Percentiles rank a stretch among this genome's conserved stretches.
Evolutionary conservation across 768 basidiomycete genomes (phyloP).

Genomic region (Cystofilobasidium capitatum): DNA sequence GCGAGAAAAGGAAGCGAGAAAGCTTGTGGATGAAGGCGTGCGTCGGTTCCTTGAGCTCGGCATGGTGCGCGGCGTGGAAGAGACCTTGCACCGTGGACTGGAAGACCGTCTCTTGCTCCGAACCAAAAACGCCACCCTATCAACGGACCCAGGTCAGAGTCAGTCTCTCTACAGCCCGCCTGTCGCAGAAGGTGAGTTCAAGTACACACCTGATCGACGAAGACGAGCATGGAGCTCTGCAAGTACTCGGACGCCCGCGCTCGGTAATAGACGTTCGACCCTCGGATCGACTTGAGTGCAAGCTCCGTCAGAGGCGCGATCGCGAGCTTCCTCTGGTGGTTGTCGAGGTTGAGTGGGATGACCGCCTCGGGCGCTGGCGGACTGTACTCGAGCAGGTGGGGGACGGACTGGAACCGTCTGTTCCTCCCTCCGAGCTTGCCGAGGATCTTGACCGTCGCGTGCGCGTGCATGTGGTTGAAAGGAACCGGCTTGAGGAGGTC

Average conservation of each 20-base stretch:
- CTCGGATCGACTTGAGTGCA: slow-evolving; percentile 55
- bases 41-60: slow-evolving; percentile 61
- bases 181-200: too few species aligned
- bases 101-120: slow-evolving; percentile 67
- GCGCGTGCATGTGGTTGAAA: slow-evolving; percentile 71
- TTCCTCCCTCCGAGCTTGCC: slow-evolving; percentile 95
- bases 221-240: slow-evolving; percentile 58
- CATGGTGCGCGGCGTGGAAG: slow-evolving; percentile 61
- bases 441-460: slow-evolving; percentile 88
- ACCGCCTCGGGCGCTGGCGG: slow-evolving; percentile 62
- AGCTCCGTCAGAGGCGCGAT: slow-evolving; percentile 57
- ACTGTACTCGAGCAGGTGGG: slow-evolving; percentile 63
- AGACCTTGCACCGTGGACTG: slow-evolving; percentile 60
- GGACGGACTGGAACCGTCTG: slow-evolving; percentile 69
- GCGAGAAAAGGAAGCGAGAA: slow-evolving; percentile 59
- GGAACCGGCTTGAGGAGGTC: slow-evolving; percentile 83
- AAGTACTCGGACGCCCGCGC: slow-evolving; percentile 45
- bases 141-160: too few species aligned
- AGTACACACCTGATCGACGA: slow-evolving; percentile 67
- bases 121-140: slow-evolving; percentile 56
- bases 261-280: slow-evolving; percentile 42
- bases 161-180: too few species aligned
- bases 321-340: slow-evolving; percentile 54
- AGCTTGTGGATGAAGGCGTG: slow-evolving; percentile 60
- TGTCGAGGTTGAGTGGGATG: slow-evolving; percentile 62